Percentiles rank a stretch among this genome's conserved stretches.
phyloP scores from a whole-genome alignment of 768 basidiomycete genomes.

The Phlebiopsis gigantea region DNA sequence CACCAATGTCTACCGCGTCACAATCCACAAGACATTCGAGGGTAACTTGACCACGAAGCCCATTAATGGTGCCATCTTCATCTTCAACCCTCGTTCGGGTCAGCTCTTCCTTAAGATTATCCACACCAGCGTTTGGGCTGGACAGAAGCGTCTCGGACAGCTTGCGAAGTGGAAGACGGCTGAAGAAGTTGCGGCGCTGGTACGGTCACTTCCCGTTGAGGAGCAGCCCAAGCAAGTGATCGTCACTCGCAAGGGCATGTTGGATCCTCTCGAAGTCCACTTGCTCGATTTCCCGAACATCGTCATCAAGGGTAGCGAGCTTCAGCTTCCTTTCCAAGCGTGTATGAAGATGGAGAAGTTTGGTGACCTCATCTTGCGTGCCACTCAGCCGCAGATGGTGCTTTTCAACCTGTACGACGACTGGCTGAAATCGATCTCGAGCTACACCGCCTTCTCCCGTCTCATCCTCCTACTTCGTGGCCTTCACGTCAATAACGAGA shows the following conservation, averaged over 20 bases:
- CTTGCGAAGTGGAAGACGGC: constrained; percentile 99
- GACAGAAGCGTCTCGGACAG: constrained; percentile 99
- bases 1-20: constrained; percentile 99
- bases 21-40: constrained; percentile 99
- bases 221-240: constrained; percentile 99
- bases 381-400: constrained; percentile 99
- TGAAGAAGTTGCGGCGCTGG: constrained; percentile 97
- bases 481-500: constrained; percentile 98
- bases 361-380: constrained; percentile 93
- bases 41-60: constrained; percentile 99
- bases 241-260: constrained; percentile 99
- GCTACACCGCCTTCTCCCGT: constrained; percentile 98
- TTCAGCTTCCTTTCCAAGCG: constrained; percentile 98
- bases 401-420: constrained; percentile 98
- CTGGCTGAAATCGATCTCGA: constrained; percentile 98
- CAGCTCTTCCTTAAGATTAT: constrained; percentile 99
- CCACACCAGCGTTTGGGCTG: constrained; percentile 99
- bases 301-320: constrained; percentile 98
- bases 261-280: constrained; percentile 96
- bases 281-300: constrained; percentile 99
- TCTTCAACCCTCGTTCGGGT: constrained; percentile 98
- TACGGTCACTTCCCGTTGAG: constrained; percentile 97
- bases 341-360: constrained; percentile 99
- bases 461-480: constrained; percentile 95
- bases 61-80: constrained; percentile 97